Percentiles rank a stretch among this genome's conserved stretches.
phyloP scores from a whole-genome alignment of 139 green algal genomes.

The Chlamydomonas asymmetrica region DNA sequence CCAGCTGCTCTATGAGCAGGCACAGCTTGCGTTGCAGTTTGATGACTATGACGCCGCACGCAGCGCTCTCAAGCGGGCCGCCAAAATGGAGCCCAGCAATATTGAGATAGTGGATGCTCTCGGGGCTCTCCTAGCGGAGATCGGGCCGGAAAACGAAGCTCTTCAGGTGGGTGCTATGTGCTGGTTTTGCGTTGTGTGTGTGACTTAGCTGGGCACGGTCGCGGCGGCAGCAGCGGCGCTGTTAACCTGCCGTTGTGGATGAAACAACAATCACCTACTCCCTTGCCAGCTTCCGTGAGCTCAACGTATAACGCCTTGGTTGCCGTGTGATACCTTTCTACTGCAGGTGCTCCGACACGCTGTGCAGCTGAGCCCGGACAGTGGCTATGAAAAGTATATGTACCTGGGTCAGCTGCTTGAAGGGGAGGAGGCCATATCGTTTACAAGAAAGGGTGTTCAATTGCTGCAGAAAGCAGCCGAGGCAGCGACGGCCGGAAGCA shows the following conservation, averaged over 20 bases:
- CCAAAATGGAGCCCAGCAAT: constrained; percentile 56
- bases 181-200: too few relatives aligned
- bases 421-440: constrained; percentile 18
- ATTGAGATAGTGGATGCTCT: constrained; percentile 62
- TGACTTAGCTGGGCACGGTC: too few relatives aligned
- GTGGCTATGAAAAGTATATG: constrained; percentile 87
- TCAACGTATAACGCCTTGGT: too few relatives aligned
- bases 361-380: constrained; percentile 59
- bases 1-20: constrained; percentile 45
- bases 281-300: background rate
- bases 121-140: constrained; percentile 71
- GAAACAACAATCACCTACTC: background rate
- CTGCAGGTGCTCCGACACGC: constrained; percentile 53
- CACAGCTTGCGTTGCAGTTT: constrained; percentile 48
- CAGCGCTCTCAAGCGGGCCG: constrained; percentile 25
- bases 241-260: background rate
- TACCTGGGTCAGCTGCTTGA: constrained; percentile 81
- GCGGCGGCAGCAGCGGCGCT: too few relatives aligned
- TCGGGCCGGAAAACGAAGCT: constrained; percentile 58
- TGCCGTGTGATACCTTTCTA: background rate
- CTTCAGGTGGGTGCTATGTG: constrained; percentile 28
- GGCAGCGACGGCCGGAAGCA: constrained; percentile 9
- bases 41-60: constrained; percentile 50
- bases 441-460: constrained; percentile 38
- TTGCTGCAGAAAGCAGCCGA: constrained; percentile 38